These are phyloP conservation scores for Ogataea salicorniae DNA, from an alignment of 805 yeast species.

Conservation along the genomic window DNA sequence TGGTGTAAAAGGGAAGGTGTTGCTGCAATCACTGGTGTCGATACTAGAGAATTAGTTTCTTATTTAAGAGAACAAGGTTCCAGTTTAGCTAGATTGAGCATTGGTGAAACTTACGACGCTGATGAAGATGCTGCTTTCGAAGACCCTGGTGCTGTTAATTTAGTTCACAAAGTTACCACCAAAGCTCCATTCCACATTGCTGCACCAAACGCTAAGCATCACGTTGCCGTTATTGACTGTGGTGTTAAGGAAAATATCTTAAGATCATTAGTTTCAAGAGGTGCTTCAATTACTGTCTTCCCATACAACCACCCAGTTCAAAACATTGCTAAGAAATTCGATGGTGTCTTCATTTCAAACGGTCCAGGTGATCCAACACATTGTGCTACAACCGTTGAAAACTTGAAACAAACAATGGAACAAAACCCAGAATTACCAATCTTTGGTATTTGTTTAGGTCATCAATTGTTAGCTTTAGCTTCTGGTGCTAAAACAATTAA, in stretches of 20 bases:
- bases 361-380: slow-evolving; percentile 99
- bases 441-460: slow-evolving; percentile 97
- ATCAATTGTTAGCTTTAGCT: slow-evolving; percentile 92
- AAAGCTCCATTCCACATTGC: slow-evolving; percentile 90
- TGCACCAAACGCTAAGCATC: slow-evolving; percentile 56
- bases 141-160: slow-evolving; percentile 84
- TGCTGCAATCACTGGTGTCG: slow-evolving; percentile 95
- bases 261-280: slow-evolving; percentile 89
- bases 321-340: slow-evolving; percentile 84
- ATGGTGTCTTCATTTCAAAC: slow-evolving; percentile 90
- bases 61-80: slow-evolving; percentile 96
- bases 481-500: slow-evolving; percentile 90
- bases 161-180: slow-evolving; percentile 91
- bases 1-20: slow-evolving; percentile 98
- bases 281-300: slow-evolving; percentile 93
- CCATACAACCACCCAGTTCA: slow-evolving; percentile 95
- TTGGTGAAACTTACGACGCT: slow-evolving; percentile 89
- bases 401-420: slow-evolving; percentile 67
- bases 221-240: slow-evolving; percentile 92
- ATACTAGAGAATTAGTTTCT: slow-evolving; percentile 90
- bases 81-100: slow-evolving; percentile 80
- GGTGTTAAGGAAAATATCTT: slow-evolving; percentile 98
- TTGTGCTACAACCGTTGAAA: slow-evolving; percentile 71
- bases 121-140: slow-evolving; percentile 86
- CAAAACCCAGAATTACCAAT: slow-evolving; percentile 68